Percentiles rank a stretch among this genome's conserved stretches.
Evolutionary conservation across 139 green algal species (phyloP).

Genomic region (Tetratostichococcus sp.): DNA sequence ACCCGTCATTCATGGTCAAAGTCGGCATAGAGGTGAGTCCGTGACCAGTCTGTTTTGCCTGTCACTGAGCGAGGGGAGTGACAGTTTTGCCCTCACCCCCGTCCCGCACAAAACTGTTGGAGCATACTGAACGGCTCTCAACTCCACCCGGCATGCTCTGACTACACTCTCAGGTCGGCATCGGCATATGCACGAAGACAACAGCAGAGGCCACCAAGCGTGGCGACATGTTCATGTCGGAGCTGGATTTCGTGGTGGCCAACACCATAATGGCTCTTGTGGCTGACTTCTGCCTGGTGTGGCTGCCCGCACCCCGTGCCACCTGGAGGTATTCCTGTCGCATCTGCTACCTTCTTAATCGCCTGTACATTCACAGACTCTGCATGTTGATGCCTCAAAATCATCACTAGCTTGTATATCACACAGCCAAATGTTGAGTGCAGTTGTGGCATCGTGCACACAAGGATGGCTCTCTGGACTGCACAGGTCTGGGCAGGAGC

Average conservation of each 20-base stretch:
- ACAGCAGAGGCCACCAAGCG: conserved; percentile 86
- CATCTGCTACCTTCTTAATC: too few relatives aligned
- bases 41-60: too few relatives aligned
- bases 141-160: not conserved
- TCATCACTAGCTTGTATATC: too few relatives aligned
- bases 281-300: conserved; percentile 98
- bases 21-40: conserved; percentile 59
- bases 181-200: conserved; percentile 90
- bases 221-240: conserved; percentile 54
- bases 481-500: not conserved
- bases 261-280: conserved; percentile 97
- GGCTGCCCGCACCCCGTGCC: conserved; percentile 85
- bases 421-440: too few relatives aligned
- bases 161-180: conserved; percentile 61
- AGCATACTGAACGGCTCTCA: too few relatives aligned
- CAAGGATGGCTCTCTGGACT: too few relatives aligned
- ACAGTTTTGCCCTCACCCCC: too few relatives aligned
- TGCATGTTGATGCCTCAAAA: too few relatives aligned
- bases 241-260: conserved; percentile 94
- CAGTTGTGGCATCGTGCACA: too few relatives aligned
- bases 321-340: conserved; percentile 39
- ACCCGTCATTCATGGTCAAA: conserved; percentile 90
- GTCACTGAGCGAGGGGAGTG: too few relatives aligned
- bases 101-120: too few relatives aligned
- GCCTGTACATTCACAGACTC: too few relatives aligned